Conservation (phyloP, 192 early-diverging fungal genomes). For the Coemansia sp. region DNA sequence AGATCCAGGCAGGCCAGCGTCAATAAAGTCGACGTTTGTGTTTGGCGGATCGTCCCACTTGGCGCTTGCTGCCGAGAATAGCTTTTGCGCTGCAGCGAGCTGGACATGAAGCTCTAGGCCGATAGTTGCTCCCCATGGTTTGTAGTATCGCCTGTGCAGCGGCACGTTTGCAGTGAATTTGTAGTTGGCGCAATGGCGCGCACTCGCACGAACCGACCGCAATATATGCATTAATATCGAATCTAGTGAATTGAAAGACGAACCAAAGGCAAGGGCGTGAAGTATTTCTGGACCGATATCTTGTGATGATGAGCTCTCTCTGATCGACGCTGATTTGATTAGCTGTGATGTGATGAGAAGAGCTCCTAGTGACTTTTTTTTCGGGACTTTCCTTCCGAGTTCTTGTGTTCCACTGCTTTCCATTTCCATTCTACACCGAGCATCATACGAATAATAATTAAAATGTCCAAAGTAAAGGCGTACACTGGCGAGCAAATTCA, state of each 20-base stretch:
- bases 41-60: slow-evolving; percentile 65
- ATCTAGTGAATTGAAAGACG: not conserved
- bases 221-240: not conserved
- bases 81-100: slow-evolving; percentile 72
- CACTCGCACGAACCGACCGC: not conserved
- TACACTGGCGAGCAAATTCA: slow-evolving; percentile 74
- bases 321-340: not conserved
- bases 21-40: slow-evolving; percentile 70
- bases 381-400: no score
- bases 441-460: not conserved
- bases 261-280: not conserved
- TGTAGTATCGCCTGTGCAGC: not conserved
- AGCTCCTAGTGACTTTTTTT: not conserved
- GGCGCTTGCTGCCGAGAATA: slow-evolving; percentile 73
- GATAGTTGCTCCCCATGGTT: slow-evolving; percentile 70
- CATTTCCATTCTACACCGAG: no score
- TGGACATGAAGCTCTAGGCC: slow-evolving; percentile 93
- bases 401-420: no score
- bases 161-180: not conserved
- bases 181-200: not conserved
- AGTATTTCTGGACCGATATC: not conserved
- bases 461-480: slow-evolving; percentile 60
- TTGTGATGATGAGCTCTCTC: not conserved
- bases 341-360: not conserved
- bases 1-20: slow-evolving; percentile 87